These are phyloP conservation scores for Zygotorulaspora chibaensis DNA, from an alignment of 805 yeast genomes.

Conservation along the genomic window DNA sequence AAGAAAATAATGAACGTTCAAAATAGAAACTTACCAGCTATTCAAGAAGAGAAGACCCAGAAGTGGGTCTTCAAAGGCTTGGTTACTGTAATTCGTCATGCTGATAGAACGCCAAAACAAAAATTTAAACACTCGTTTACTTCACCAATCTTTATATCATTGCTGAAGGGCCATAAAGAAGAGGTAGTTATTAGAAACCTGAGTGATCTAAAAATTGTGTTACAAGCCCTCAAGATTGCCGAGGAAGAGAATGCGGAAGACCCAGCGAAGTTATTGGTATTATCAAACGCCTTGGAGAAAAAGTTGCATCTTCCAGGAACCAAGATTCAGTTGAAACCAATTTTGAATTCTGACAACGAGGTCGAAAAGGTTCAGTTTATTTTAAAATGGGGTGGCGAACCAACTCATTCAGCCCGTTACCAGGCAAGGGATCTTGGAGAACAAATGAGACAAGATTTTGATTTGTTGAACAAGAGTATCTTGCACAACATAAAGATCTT, in stretches of 20 bases:
- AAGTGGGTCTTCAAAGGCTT: conserved; percentile 96
- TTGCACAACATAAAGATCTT: conserved; percentile 80
- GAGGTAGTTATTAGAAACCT: conserved; percentile 93
- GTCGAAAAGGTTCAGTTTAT: conserved; percentile 95
- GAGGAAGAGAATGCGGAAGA: conserved; percentile 79
- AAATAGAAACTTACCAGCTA: conserved; percentile 35
- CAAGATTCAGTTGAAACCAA: conserved; percentile 91
- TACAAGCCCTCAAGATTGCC: conserved; percentile 80
- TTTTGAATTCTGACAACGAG: conserved; percentile 57
- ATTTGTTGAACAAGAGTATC: conserved; percentile 77
- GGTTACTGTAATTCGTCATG: conserved; percentile 90
- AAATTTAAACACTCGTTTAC: conserved; percentile 93
- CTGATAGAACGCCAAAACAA: conserved; percentile 98
- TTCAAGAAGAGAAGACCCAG: conserved; percentile 48
- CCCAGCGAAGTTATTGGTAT: conserved; percentile 63
- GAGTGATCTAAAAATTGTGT: conserved; percentile 77
- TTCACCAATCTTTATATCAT: conserved; percentile 76
- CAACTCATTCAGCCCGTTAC: conserved; percentile 93
- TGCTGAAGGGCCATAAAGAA: conserved; percentile 89
- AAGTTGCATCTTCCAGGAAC: conserved; percentile 93
- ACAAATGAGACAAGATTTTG: conserved; percentile 87
- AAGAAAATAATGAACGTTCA: conserved; percentile 44
- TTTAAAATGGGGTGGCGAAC: conserved; percentile 99
- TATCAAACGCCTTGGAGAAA: conserved; percentile 80
- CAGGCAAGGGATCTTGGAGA: conserved; percentile 96